These are phyloP conservation scores for Trametes cinnabarina DNA, from an alignment of 768 basidiomycete genomes.

Conservation along the genomic window DNA sequence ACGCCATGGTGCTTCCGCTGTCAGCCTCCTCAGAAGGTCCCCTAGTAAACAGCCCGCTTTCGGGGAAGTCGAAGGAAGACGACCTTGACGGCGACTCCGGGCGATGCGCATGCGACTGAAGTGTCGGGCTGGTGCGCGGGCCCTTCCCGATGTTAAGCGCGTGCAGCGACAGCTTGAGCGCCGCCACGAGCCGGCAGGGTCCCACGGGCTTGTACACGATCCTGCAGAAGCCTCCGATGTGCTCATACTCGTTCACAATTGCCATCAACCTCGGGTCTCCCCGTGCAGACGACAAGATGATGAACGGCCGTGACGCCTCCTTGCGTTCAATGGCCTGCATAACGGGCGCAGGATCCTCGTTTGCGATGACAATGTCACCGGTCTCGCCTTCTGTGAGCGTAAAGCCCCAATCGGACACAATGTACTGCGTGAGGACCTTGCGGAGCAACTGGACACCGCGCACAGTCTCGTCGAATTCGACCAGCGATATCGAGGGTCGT, in stretches of 20 bases:
- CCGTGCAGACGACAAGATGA: slow-evolving; percentile 71
- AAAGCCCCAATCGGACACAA: slow-evolving; percentile 78
- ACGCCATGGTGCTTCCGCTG: background rate
- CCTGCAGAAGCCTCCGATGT: slow-evolving; percentile 84
- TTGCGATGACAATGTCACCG: slow-evolving; percentile 76
- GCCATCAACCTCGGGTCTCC: slow-evolving; percentile 62
- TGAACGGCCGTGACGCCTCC: slow-evolving; percentile 62
- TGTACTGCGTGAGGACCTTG: slow-evolving; percentile 61
- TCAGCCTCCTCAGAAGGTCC: slow-evolving; percentile 49
- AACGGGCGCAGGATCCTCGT: slow-evolving; percentile 69
- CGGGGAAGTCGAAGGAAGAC: slow-evolving; percentile 5
- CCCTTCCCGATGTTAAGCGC: slow-evolving; percentile 47
- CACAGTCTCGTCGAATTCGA: slow-evolving; percentile 67
- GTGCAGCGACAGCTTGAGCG: slow-evolving; percentile 63
- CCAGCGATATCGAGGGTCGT: slow-evolving; percentile 59
- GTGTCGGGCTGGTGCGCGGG: slow-evolving; percentile 28
- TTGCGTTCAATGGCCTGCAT: slow-evolving; percentile 53
- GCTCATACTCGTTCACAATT: slow-evolving; percentile 68
- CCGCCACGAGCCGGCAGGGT: slow-evolving; percentile 66
- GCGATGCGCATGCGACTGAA: slow-evolving; percentile 1
- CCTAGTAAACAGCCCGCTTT: slow-evolving; percentile 25
- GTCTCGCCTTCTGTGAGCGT: slow-evolving; percentile 40
- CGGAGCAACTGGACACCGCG: slow-evolving; percentile 68
- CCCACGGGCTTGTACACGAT: slow-evolving; percentile 88
- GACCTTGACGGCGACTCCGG: slow-evolving; percentile 4